A percentile compares a stretch with the other conserved stretches of the same genome.
phyloP scores from a whole-genome alignment of 192 early-diverging fungal genomes.

The Rhizoclosmatium sp. region DNA sequence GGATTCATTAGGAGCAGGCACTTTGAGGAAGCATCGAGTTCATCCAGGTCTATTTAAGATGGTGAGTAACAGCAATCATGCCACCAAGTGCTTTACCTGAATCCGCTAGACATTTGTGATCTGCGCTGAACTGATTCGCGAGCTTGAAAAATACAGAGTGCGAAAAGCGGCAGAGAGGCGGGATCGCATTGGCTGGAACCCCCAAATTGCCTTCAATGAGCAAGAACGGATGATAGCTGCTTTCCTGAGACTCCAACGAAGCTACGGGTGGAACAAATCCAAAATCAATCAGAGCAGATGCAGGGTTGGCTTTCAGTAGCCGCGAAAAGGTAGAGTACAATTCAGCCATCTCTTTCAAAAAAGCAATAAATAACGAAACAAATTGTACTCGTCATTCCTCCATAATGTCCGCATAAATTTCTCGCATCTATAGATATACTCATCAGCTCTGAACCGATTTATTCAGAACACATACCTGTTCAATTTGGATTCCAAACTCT shows the following conservation, averaged over 20 bases:
- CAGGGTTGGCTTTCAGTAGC: not conserved
- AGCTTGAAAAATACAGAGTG: slow-evolving; percentile 14
- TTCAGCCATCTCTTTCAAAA: not conserved
- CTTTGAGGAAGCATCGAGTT: not conserved
- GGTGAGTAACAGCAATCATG: not conserved
- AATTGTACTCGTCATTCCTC: not conserved
- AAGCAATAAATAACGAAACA: not conserved
- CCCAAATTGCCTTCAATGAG: slow-evolving; percentile 30
- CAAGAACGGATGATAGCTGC: slow-evolving; percentile 3
- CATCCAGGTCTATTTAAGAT: not conserved
- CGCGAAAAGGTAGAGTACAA: not conserved
- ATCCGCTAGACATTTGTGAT: not conserved
- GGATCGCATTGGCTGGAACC: slow-evolving; percentile 25
- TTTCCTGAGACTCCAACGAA: not conserved
- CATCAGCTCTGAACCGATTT: not conserved
- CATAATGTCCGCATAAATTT: slow-evolving; percentile 21
- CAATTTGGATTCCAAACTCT: slow-evolving; percentile 22
- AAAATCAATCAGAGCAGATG: slow-evolving; percentile 28
- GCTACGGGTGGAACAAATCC: slow-evolving; percentile 17
- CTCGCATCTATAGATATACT: slow-evolving; percentile 9
- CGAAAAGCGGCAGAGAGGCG: not conserved
- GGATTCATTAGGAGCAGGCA: slow-evolving; percentile 28
- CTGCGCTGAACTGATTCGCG: not conserved
- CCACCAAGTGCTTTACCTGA: not conserved
- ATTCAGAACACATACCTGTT: not conserved